phyloP scores from a whole-genome alignment of 2,329 filamentous ascomycete species.

The Elsinoe batatas region DNA sequence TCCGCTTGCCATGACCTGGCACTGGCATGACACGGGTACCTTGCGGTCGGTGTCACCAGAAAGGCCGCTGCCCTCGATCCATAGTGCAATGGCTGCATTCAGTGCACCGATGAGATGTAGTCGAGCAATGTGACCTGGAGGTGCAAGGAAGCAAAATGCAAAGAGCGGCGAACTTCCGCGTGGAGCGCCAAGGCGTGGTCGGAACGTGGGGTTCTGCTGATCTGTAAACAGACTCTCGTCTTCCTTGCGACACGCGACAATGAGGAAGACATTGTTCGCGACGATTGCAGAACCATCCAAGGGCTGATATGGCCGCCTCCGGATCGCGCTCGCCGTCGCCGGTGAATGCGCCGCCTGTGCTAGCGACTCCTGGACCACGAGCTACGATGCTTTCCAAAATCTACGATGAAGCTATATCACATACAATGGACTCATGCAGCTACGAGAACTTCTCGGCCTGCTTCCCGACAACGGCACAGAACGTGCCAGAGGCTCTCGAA shows the following conservation, averaged over 20 bases:
- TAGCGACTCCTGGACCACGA: slow-evolving; percentile 48
- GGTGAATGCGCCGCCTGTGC: slow-evolving; percentile 42
- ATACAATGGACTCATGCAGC: slow-evolving; percentile 51
- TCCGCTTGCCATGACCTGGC: background rate
- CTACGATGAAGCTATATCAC: slow-evolving; percentile 49
- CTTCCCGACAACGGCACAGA: slow-evolving; percentile 51
- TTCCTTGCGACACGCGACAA: background rate
- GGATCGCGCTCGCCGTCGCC: slow-evolving; percentile 39
- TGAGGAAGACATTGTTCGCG: background rate
- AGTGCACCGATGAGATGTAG: background rate
- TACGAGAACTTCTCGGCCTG: slow-evolving; percentile 53
- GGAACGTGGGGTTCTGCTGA: background rate
- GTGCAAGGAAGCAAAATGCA: background rate
- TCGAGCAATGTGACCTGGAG: background rate
- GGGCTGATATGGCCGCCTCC: slow-evolving; percentile 6
- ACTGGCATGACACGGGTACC: background rate
- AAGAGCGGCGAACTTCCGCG: background rate
- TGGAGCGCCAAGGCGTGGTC: background rate
- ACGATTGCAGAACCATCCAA: background rate
- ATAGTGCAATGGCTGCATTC: background rate
- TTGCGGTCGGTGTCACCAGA: background rate
- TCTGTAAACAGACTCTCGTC: background rate
- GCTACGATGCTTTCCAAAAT: slow-evolving; percentile 51
- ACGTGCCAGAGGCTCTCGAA: slow-evolving; percentile 47
- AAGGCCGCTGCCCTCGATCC: background rate